Evolutionary conservation across 2,329 filamentous ascomycete species (phyloP), one percentile per base, ranked within the genome.

Genomic region (Aureobasidium pullulans): DNA sequence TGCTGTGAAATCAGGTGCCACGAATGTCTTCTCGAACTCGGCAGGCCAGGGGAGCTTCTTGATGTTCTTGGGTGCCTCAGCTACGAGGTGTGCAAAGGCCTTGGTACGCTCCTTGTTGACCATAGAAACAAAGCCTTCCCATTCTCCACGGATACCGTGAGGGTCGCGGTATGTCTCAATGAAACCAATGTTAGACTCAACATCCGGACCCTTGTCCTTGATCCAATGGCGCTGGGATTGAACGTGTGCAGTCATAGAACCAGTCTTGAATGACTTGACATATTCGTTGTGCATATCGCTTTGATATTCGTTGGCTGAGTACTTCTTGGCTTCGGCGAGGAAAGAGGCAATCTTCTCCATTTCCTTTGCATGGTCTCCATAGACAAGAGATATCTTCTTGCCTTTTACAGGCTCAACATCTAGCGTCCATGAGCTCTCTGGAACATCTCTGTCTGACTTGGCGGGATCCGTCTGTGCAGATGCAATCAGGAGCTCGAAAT

Each of bases 1-100:
- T 9, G 89, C 94, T 0, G 94, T 97, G 70, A 99, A 99, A 72
- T 99, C 94, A 0, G 94, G 94, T 56, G 90, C 93, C 37, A 96
- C 76, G 74, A 99, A 99, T 69, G 88, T 91, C 75, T 97, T 97
- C 71, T 99, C 94, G 65, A 97, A 99, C 0, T 90, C 88, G 48
- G 83, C 82, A 37, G 80, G 78, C 94, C 94, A 99, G 0, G 94
- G 94, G 13, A 99, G 78, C 63, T 95, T 84, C 6, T 91, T 90
- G 54, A 99, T 96, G 70, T 96, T 86, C 47, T 79, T 78, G 10
- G 91, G 88, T 0, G 94, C 92, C 29, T 86, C 86, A 19, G 86
- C 81, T 4, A 97, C 94, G 1, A 97, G 83, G 65, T 88, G 87
- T 7, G 87, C 88, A 69, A 97, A 97, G 1, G 92, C 90, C 61